Percentiles rank a stretch among this genome's conserved stretches.
phyloP scores from a whole-genome alignment of 768 basidiomycete genomes.

The Mycena metata region DNA sequence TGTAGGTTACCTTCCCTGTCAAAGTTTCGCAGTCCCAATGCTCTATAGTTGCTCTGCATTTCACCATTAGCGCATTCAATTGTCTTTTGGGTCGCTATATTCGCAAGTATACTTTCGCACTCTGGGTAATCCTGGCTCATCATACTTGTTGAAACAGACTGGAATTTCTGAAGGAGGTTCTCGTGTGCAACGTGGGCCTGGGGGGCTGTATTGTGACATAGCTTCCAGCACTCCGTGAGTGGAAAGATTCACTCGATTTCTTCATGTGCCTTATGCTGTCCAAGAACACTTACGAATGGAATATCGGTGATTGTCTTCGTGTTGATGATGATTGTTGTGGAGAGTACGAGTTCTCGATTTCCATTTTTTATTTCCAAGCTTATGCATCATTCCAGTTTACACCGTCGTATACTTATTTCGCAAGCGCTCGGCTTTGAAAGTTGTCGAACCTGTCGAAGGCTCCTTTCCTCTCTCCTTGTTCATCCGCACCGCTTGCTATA shows the following conservation, averaged over 20 bases:
- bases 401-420: conserved; percentile 15
- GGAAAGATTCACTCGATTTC: background rate
- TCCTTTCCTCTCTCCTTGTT: conserved; percentile 29
- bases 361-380: conserved; percentile 41
- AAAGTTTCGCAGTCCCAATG: background rate
- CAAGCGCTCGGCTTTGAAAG: conserved; percentile 10
- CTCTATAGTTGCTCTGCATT: conserved; percentile 22
- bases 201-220: conserved; percentile 11
- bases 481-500: conserved; percentile 21
- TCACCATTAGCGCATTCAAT: conserved; percentile 15
- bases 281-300: background rate
- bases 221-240: background rate
- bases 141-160: background rate
- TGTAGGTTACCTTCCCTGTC: background rate
- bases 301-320: conserved; percentile 1
- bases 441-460: background rate
- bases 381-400: conserved; percentile 7
- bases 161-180: background rate
- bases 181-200: background rate
- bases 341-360: background rate
- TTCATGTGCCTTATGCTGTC: background rate
- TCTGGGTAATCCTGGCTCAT: background rate
- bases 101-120: conserved; percentile 12
- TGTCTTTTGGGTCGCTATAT: conserved; percentile 28
- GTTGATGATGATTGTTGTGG: conserved; percentile 7